Conservation (phyloP, 345 rosid species). For the Salix purpurea region DNA sequence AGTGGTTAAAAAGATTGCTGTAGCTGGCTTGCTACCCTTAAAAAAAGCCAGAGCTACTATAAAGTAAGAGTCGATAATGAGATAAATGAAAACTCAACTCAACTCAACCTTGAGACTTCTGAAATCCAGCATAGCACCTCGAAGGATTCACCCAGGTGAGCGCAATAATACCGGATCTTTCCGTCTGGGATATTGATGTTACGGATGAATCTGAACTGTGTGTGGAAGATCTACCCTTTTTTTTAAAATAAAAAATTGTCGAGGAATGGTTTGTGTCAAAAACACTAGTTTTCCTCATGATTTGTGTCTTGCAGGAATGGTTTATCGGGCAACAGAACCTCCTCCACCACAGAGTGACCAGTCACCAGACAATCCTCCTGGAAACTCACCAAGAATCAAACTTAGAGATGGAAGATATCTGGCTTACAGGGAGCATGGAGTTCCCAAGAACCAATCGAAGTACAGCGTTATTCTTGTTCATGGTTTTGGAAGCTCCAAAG, state of each 20-base stretch:
- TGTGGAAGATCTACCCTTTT: conserved; percentile 1
- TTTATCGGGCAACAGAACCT: conserved; percentile 29
- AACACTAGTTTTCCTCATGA: conserved; percentile 19
- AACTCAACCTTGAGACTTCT: neutral
- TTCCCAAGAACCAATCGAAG: conserved; percentile 51
- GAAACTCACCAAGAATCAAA: conserved; percentile 41
- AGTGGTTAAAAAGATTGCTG: too few relatives aligned
- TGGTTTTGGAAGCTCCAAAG: conserved; percentile 96
- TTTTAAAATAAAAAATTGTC: neutral
- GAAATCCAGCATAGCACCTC: neutral
- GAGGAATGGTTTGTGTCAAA: conserved; percentile 18
- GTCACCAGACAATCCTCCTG: conserved; percentile 24
- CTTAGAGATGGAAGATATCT: conserved; percentile 73
- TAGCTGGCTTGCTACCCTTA: too few relatives aligned
- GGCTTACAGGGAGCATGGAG: conserved; percentile 77
- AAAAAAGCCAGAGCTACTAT: too few relatives aligned
- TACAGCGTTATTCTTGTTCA: conserved; percentile 68
- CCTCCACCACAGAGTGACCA: conserved; percentile 22
- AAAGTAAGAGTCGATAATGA: neutral
- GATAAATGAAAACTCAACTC: neutral
- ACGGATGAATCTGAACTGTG: neutral
- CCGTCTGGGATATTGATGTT: neutral
- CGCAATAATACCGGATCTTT: neutral
- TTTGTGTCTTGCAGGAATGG: conserved; percentile 38
- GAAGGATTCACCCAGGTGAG: conserved; percentile 9